phyloP scores from a whole-genome alignment of 345 rosid genomes.

The Durio zibethinus region DNA sequence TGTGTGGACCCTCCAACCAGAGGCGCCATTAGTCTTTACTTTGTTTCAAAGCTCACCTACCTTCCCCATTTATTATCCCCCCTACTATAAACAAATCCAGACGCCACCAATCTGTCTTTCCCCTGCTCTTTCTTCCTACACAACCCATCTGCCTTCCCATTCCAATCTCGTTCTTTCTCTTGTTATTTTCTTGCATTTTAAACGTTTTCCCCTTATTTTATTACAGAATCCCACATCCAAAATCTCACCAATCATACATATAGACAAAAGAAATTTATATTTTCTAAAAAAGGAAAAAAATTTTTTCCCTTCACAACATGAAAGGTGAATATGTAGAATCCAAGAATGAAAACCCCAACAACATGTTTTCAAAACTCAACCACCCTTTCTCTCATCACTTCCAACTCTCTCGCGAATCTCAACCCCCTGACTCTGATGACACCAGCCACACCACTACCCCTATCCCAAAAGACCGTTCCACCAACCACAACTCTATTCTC shows the following conservation, averaged over 20 bases:
- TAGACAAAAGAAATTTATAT: neutral
- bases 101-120: neutral
- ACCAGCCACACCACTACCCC: slow-evolving; percentile 14
- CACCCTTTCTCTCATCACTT: slow-evolving; percentile 51
- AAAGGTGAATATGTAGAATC: slow-evolving; percentile 58
- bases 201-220: neutral
- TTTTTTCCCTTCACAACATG: slow-evolving; percentile 31
- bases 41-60: slow-evolving; percentile 52
- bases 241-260: slow-evolving; percentile 13
- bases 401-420: slow-evolving; percentile 41
- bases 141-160: neutral
- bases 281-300: neutral
- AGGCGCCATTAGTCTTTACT: slow-evolving; percentile 54
- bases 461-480: neutral
- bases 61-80: neutral
- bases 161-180: neutral
- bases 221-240: neutral
- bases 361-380: slow-evolving; percentile 53
- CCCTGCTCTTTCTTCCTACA: neutral
- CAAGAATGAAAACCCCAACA: slow-evolving; percentile 28
- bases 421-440: slow-evolving; percentile 27
- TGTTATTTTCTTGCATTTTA: neutral
- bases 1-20: slow-evolving; percentile 40
- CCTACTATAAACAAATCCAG: slow-evolving; percentile 12
- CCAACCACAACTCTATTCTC: slow-evolving; percentile 1